Conservation (phyloP, 768 basidiomycete species). For the Leccinum incarnatum region DNA sequence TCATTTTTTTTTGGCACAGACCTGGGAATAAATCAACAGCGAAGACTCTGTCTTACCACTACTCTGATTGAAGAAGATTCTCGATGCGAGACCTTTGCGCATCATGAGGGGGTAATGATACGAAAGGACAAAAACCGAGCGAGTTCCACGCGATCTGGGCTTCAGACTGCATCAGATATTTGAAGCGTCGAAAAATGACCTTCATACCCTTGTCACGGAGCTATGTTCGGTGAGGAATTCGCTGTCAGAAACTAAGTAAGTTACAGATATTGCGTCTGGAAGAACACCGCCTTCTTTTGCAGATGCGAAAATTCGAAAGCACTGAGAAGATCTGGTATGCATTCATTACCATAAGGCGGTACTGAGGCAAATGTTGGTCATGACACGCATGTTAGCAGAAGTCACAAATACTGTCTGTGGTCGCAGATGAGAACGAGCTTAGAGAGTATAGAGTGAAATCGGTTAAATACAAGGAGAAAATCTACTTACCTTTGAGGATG, state of each 20-base stretch:
- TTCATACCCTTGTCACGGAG: constrained; percentile 32
- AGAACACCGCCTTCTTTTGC: constrained; percentile 42
- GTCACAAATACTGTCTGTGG: constrained; percentile 33
- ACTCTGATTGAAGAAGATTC: constrained; percentile 42
- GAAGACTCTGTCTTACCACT: constrained; percentile 66
- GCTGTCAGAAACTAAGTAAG: constrained; percentile 22
- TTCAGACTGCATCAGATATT: constrained; percentile 29
- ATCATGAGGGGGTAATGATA: constrained; percentile 79
- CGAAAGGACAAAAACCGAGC: constrained; percentile 51
- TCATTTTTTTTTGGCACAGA: constrained; percentile 26
- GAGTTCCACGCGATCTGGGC: constrained; percentile 50
- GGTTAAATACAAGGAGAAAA: constrained; percentile 36
- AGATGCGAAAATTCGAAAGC: constrained; percentile 74
- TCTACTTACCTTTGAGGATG: constrained; percentile 34
- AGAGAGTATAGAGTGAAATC: constrained; percentile 23
- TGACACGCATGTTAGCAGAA: neutral
- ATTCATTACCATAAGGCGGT: constrained; percentile 37
- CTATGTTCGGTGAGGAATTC: constrained; percentile 57
- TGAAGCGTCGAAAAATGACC: neutral
- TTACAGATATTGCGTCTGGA: constrained; percentile 69
- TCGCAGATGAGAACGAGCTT: constrained; percentile 43
- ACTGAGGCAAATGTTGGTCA: constrained; percentile 41
- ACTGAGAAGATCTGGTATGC: constrained; percentile 51
- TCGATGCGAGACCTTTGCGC: constrained; percentile 63
- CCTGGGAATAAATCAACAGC: constrained; percentile 81